Base-by-base conservation (phyloP, 495 filamentous ascomycete genomes). In the Parachaetomium inaequale region DNA sequence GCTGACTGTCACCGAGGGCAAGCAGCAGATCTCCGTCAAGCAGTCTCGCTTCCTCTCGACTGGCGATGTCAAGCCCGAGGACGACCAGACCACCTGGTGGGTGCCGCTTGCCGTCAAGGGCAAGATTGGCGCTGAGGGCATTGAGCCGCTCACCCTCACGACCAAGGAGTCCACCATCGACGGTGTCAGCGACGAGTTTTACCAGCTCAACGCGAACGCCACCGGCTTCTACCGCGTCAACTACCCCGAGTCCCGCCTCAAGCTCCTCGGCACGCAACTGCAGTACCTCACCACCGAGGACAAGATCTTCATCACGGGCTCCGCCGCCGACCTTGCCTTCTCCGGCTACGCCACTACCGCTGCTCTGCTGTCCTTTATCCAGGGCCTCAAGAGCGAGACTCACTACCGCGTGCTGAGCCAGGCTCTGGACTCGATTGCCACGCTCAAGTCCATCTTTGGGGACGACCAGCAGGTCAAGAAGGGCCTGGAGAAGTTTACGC, bases 81-180 rank as follows among this genome's bases (percentile, higher is more conserved):
- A 98, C 56, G 92, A 98, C 72, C 73, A 88, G 70, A 96, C 91
- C 2, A 85, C 82, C n/a, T 98, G 94, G 94, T 97, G 94, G 93
- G 84, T 97, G 66, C 94, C 94, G 19, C 81, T 98, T 15, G 87
- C 88, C 25, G 78, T 98, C 47, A 88, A 86, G 68, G 79, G 84
- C 54, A 81, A 87, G 63, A 71, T 78, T 23, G 79, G 79, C n/a
- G 76, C 81, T 8, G 59, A 79, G 59, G 78, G 77, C 17, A 68
- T 81, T 34, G 70, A 76, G 58, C 68, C 71, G 12, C 71, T 81
- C 12, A 86, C 91, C 55, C 81, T 98, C n/a, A 88, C 87, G 0
- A 76, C 81, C 26, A 97, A 89, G 73, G 80, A 87, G 64, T 84
- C 89, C 25, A 91, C 83, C 7, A 80, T 98, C 63, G 79, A 81